Evolutionary conservation across 2,329 filamentous ascomycete genomes (phyloP).

Genomic region (Herpotrichia juniperi): DNA sequence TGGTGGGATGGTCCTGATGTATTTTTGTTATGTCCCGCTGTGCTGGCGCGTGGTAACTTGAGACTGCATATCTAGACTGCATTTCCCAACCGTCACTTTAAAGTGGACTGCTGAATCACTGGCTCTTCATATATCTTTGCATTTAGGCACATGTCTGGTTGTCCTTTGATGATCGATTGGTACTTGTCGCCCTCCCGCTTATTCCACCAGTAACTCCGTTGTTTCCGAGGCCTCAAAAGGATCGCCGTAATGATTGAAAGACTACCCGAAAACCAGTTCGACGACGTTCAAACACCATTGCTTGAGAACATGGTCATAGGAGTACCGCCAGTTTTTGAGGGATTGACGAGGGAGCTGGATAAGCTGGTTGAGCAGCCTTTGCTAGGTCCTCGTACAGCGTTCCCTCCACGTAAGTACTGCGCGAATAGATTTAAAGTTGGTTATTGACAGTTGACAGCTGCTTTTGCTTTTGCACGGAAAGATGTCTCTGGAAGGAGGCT

Average conservation of each 20-base stretch:
- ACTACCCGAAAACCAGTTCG: conserved; percentile 21
- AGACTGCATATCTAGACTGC: neutral
- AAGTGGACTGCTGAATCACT: neutral
- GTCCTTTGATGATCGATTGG: neutral
- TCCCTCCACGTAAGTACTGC: conserved; percentile 32
- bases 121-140: neutral
- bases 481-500: conserved; percentile 47
- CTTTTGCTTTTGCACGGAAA: conserved; percentile 42
- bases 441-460: conserved; percentile 33
- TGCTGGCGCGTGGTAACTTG: too few relatives aligned
- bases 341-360: conserved; percentile 39
- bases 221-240: conserved; percentile 13
- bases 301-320: conserved; percentile 45
- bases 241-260: conserved; percentile 21
- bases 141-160: neutral
- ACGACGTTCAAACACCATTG: conserved; percentile 39
- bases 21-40: conserved; percentile 1
- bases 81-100: neutral
- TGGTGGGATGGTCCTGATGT: neutral
- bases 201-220: conserved; percentile 7
- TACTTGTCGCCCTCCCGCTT: conserved; percentile 7
- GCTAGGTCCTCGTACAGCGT: conserved; percentile 35
- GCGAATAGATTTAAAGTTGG: neutral
- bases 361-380: conserved; percentile 43
- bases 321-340: conserved; percentile 44